These are phyloP conservation scores for Neurospora sp. DNA, from an alignment of 495 filamentous ascomycete genomes.

Conservation along the genomic window DNA sequence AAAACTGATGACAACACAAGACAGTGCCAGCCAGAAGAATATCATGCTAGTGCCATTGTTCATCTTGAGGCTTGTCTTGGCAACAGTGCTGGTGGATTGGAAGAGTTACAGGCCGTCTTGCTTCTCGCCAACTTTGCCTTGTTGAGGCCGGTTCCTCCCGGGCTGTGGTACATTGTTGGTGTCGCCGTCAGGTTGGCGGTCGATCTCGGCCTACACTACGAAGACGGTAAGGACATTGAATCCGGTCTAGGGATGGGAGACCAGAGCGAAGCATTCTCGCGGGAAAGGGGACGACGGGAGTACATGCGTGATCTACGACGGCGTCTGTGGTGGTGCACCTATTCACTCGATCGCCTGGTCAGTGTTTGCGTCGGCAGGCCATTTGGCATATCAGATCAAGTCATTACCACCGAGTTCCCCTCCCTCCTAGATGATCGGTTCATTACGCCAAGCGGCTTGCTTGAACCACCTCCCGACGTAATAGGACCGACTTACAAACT, in stretches of 20 bases:
- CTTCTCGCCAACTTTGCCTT: constrained; percentile 86
- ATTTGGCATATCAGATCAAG: constrained; percentile 88
- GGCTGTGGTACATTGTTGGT: constrained; percentile 94
- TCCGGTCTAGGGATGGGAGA: constrained; percentile 10
- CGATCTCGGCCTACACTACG: constrained; percentile 86
- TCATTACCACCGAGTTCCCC: constrained; percentile 89
- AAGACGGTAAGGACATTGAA: constrained; percentile 67
- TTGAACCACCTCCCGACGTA: constrained; percentile 36
- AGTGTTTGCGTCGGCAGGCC: constrained; percentile 86
- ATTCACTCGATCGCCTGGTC: constrained; percentile 86
- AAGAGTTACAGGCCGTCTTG: constrained; percentile 87
- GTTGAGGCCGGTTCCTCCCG: constrained; percentile 81
- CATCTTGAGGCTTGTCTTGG: constrained; percentile 83
- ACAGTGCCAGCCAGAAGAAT: constrained; percentile 86
- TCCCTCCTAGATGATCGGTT: constrained; percentile 77
- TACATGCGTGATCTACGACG: constrained; percentile 81
- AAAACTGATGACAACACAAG: constrained; percentile 18
- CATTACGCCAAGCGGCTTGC: constrained; percentile 77
- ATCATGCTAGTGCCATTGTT: constrained; percentile 87
- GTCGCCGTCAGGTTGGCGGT: constrained; percentile 85
- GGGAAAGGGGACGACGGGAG: constrained; percentile 64
- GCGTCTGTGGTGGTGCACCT: constrained; percentile 93
- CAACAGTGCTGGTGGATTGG: constrained; percentile 66
- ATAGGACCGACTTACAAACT: constrained; percentile 71
- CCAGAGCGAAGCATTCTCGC: constrained; percentile 19